Conservation (phyloP, 2,329 filamentous ascomycete genomes). For the Exophiala sp. region DNA sequence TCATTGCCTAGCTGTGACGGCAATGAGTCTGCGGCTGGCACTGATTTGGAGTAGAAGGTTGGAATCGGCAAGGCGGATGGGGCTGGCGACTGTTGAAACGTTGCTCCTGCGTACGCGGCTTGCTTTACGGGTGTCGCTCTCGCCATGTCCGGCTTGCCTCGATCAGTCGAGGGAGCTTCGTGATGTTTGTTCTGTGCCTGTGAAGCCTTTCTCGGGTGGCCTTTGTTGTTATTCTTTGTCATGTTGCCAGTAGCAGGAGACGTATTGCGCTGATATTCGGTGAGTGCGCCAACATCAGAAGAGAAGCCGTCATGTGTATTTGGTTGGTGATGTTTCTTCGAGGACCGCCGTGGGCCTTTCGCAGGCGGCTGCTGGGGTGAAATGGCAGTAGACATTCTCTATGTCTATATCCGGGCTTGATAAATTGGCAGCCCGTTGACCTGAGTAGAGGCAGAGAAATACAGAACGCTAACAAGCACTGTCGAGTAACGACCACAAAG, state of each 20-base stretch:
- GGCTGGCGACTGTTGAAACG: constrained; percentile 91
- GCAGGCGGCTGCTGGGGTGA: constrained; percentile 36
- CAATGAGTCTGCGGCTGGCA: constrained; percentile 57
- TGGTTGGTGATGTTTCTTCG: constrained; percentile 41
- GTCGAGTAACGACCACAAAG: constrained; percentile 7
- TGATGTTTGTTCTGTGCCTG: constrained; percentile 30
- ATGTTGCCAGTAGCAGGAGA: constrained; percentile 6
- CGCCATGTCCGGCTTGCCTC: constrained; percentile 26
- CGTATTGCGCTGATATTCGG: constrained; percentile 12
- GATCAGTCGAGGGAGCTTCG: constrained; percentile 37
- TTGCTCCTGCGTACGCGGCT: constrained; percentile 79
- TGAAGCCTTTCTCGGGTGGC: constrained; percentile 32
- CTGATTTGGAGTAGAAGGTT: constrained; percentile 76
- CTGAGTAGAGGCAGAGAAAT: constrained; percentile 31
- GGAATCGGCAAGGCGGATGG: constrained; percentile 87
- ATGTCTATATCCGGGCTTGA: constrained; percentile 40
- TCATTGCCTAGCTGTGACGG: constrained; percentile 36
- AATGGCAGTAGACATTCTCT: constrained; percentile 42
- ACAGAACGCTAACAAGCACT: constrained; percentile 28
- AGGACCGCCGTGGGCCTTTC: constrained; percentile 44
- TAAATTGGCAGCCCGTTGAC: constrained; percentile 47
- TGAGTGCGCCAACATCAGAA: constrained; percentile 4
- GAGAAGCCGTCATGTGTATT: constrained; percentile 31
- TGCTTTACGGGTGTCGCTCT: constrained; percentile 44
- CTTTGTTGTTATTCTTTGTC: constrained; percentile 33